Evolutionary conservation across 495 filamentous ascomycete genomes (phyloP), one percentile per base, ranked within the genome.

Genomic region (Sporormia fimetaria): DNA sequence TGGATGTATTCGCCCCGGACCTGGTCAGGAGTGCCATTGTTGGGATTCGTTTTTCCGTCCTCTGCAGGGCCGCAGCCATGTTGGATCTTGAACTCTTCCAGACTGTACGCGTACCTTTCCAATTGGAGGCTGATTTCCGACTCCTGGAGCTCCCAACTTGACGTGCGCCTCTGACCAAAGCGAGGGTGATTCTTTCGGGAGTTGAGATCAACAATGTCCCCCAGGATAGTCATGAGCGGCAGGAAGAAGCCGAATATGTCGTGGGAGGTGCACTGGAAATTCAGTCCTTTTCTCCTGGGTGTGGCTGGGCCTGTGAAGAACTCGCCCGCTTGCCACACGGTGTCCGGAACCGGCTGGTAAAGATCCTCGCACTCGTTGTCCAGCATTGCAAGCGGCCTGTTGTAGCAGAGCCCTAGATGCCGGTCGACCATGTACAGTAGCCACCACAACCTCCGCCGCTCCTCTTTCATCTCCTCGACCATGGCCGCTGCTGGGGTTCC

Each of bases 391-490:
- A 71, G 47, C 8, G 66, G 62, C 34, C 57, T 42, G 39, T 73
- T 72, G 49, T 69, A 73, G 28, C 63, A 72, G 5, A 73, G 53
- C 3, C 66, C 65, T 0, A 72, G 42, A 39, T 73, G 69, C 9
- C 69, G 49, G 35, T 73, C 69, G 6, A 68, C 46, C 32, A 65
- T 64, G 44, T 71, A 73, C 9, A 70, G 54, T 3, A 71, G 37
- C 69, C 69, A 73, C 56, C 70, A 71, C 2, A 65, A 59, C 23
- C 69, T 53, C 17, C 69, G 58, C 9, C 67, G 46, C 41, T 73
- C 69, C 36, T 73, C 69, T 33, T 62, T 59, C 14, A 59, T 63
- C 45, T 68, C 67, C 18, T 40, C 34, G 23, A 44, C 16, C n/a
- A 54, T 30, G 4, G 45, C 51, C 11, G 36, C 23, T 10, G 36